Percentiles rank a stretch among this genome's conserved stretches.
Evolutionary conservation across 2,329 filamentous ascomycete species (phyloP).

Genomic region (Colletotrichum sidae): DNA sequence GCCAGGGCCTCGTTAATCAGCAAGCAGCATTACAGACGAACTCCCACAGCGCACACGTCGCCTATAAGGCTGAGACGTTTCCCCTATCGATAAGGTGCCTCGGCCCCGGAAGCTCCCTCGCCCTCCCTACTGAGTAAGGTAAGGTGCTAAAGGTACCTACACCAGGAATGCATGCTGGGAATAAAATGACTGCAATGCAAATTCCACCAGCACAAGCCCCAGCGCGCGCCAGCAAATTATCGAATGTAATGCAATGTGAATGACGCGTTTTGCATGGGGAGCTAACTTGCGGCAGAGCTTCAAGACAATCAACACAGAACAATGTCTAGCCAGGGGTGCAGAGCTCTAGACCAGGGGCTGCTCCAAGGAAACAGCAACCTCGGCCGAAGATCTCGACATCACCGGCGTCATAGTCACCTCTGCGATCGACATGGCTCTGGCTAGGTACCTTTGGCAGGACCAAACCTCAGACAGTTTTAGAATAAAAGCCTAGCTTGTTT

Average conservation of each 20-base stretch:
- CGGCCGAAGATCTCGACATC: constrained; percentile 30
- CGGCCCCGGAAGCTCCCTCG: neutral
- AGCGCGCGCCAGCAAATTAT: no score
- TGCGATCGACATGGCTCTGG: constrained; percentile 11
- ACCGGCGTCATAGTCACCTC: constrained; percentile 36
- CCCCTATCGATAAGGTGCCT: neutral
- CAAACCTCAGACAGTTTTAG: no score
- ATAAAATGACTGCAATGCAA: no score
- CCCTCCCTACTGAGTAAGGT: no score
- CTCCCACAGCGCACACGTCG: neutral
- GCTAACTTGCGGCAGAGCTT: no score
- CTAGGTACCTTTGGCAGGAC: neutral
- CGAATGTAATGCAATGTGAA: no score
- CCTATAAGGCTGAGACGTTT: constrained; percentile 21
- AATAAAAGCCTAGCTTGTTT: neutral
- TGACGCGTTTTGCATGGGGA: no score
- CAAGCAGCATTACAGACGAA: no score
- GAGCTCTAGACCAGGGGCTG: neutral
- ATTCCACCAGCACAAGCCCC: no score
- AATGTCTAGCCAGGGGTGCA: no score
- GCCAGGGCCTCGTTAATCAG: no score
- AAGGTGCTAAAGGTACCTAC: neutral
- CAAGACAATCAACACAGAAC: no score
- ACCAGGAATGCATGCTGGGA: neutral
- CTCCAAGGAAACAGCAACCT: constrained; percentile 7